phyloP scores from a whole-genome alignment of 306 rosid species.

The Lathyrus tuberosus region DNA sequence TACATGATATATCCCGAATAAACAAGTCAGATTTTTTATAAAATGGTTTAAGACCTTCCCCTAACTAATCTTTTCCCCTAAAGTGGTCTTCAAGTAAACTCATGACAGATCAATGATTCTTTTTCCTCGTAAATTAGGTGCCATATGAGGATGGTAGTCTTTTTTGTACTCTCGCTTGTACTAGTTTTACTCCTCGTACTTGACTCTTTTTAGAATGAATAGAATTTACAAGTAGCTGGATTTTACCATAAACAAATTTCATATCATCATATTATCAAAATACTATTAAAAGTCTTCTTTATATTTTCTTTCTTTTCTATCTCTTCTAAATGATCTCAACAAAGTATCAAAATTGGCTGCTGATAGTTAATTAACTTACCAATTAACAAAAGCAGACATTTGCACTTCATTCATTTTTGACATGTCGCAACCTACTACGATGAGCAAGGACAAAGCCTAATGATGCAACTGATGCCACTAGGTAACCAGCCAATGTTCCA shows the following conservation, averaged over 20 bases:
- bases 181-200: not conserved
- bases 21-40: not conserved
- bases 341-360: not conserved
- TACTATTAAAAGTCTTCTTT: not conserved
- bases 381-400: conserved; percentile 22
- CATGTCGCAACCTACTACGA: conserved; percentile 42
- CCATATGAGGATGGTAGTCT: not conserved
- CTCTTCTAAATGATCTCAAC: not conserved
- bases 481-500: conserved; percentile 73
- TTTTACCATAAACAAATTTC: not conserved
- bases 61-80: conserved; percentile 3
- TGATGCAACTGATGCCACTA: conserved; percentile 58
- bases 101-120: not conserved
- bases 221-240: conserved; percentile 5
- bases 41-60: conserved; percentile 17
- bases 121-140: conserved; percentile 11
- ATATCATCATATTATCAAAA: not conserved
- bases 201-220: conserved; percentile 14
- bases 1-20: not conserved
- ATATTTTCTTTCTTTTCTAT: not conserved
- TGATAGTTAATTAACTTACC: not conserved
- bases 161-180: not conserved
- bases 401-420: conserved; percentile 62
- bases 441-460: conserved; percentile 47
- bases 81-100: not conserved